Evolutionary conservation across 768 basidiomycete genomes (phyloP).

Genomic region (Podaxis pistillaris): DNA sequence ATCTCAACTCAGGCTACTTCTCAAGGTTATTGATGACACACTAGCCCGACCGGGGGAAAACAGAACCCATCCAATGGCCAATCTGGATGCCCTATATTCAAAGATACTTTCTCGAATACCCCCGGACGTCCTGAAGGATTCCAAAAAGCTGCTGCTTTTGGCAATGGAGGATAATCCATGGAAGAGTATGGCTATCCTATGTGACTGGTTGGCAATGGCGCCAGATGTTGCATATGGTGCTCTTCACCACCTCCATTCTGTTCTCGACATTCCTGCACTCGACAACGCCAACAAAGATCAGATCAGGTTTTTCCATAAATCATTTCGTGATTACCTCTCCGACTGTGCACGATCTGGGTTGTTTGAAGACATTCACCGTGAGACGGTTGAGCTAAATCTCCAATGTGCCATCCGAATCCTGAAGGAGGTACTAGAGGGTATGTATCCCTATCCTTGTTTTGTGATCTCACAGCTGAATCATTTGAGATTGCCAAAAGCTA

Average conservation of each 20-base stretch:
- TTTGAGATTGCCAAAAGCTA: neutral
- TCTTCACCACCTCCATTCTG: neutral
- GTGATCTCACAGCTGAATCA: neutral
- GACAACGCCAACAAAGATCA: neutral
- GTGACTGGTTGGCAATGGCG: neutral
- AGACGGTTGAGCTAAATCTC: neutral
- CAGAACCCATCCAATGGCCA: too few relatives aligned
- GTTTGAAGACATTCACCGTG: neutral
- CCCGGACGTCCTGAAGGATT: too few relatives aligned
- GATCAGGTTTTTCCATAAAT: neutral
- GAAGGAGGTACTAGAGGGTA: neutral
- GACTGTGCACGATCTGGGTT: neutral
- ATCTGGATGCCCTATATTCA: slow-evolving; percentile 10
- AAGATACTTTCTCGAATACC: neutral
- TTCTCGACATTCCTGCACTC: neutral
- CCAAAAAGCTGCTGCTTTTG: too few relatives aligned
- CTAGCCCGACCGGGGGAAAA: neutral
- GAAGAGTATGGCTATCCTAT: neutral
- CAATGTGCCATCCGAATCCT: neutral
- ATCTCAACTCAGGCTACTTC: neutral
- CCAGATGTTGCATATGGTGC: too few relatives aligned
- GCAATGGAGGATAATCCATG: too few relatives aligned
- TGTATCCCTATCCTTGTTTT: neutral
- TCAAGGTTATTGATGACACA: neutral
- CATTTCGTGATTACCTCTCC: neutral